Evolutionary conservation across 2,329 filamentous ascomycete genomes (phyloP), one percentile per base, ranked within the genome.

Genomic region (Calonectria ilicicola): DNA sequence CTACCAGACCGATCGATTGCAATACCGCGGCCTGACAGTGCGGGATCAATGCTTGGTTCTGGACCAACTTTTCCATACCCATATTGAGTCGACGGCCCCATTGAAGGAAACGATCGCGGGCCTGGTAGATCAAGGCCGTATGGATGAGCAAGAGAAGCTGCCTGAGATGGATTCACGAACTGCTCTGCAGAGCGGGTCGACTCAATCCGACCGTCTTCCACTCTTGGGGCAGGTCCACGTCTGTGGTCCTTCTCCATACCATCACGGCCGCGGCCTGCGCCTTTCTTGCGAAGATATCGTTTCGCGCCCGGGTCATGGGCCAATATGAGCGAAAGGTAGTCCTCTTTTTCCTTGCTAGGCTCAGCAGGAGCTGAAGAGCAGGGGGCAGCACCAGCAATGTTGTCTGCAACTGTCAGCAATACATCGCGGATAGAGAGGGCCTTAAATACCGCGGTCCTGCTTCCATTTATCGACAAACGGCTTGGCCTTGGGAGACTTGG

Each of bases 401-500:
- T 35, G 19, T 74, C 70, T 56, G 72, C 21, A 2, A 10, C 21
- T 29, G 38, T 79, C 21, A 79, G 47, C n/a, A 46, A 29, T 21
- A 23, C 2, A 21, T 64, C 29, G 29, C 6, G 7, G 2, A 2
- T 10, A 4, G 19, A 38, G 2, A 17, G 9, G 9, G 12, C 2
- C n/a, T 8, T 80, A 62, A 19, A 81, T 69, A 19, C 69, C 60
- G 27, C 78, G 77, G 68, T 86, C 42, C 29, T 49, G 14, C 42
- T 68, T 68, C 53, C 53, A 82, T 67, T 84, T 81, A 3, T 74
- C 65, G 10, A 87, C 80, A 65, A 83, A 86, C 17, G 67, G 35
- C 2, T 67, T 72, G 1, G 84, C 85, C 32, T 83, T 81, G 9
- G 85, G 84, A 0, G 86, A 87, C 26, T 76, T 76, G 29, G 82